Evolutionary conservation across 306 rosid species (phyloP).

Genomic region (Rosa multiflora): DNA sequence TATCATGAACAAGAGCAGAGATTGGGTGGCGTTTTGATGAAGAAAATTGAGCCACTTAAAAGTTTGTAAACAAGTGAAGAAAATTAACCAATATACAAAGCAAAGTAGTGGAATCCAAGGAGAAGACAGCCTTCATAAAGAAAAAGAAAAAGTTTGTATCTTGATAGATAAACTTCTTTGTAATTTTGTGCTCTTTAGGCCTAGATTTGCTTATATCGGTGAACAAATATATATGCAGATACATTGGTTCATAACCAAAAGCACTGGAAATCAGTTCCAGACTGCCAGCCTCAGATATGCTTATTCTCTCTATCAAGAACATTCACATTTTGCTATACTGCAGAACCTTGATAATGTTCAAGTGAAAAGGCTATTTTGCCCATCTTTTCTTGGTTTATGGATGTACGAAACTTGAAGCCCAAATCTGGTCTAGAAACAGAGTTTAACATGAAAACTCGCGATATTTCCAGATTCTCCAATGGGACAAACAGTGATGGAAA

Average conservation of each 20-base stretch:
- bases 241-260: background rate
- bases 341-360: background rate
- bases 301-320: background rate
- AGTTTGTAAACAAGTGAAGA: slow-evolving; percentile 26
- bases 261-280: background rate
- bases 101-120: slow-evolving; percentile 67
- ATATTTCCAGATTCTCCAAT: no score
- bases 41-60: slow-evolving; percentile 22
- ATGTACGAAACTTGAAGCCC: no score
- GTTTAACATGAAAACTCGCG: no score
- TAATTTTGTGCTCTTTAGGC: background rate
- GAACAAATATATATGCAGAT: background rate
- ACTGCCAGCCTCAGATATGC: background rate
- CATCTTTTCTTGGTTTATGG: no score
- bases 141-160: slow-evolving; percentile 56
- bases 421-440: no score
- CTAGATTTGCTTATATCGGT: background rate
- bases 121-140: slow-evolving; percentile 42
- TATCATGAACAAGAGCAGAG: no score
- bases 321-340: background rate
- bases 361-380: no score
- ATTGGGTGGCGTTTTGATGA: no score
- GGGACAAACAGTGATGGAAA: no score
- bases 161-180: background rate
- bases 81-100: slow-evolving; percentile 29